Evolutionary conservation across 208 protist genomes (phyloP).

Genomic region (Naegleria fowleri): DNA sequence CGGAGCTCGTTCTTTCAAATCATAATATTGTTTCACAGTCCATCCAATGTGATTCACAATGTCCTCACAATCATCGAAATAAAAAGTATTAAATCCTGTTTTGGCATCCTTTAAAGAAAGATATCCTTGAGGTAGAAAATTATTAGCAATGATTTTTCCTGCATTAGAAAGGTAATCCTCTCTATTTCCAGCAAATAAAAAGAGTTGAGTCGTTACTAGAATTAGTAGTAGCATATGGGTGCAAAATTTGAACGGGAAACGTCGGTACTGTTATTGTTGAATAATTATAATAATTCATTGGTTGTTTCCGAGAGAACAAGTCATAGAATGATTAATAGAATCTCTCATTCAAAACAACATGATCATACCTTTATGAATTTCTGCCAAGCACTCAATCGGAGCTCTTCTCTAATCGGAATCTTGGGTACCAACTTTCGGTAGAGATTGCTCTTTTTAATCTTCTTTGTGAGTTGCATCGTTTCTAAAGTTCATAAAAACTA

Average conservation of each 20-base stretch:
- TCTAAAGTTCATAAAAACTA: too few species aligned
- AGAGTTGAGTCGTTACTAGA: neutral
- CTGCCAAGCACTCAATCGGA: neutral
- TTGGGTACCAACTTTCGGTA: neutral
- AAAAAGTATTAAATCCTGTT: neutral
- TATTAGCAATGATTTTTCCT: neutral
- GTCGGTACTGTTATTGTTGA: neutral
- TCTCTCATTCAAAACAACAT: too few species aligned
- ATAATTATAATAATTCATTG: neutral
- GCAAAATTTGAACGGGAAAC: slow-evolving; percentile 1
- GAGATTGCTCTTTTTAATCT: neutral
- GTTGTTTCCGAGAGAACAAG: too few species aligned
- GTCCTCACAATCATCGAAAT: neutral
- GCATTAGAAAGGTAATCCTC: neutral
- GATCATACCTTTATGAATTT: neutral
- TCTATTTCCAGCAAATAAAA: neutral
- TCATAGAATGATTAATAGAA: too few species aligned
- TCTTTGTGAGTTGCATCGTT: neutral
- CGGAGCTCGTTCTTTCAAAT: neutral
- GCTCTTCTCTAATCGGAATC: neutral
- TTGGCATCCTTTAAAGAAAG: neutral
- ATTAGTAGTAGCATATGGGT: neutral
- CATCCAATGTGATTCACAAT: neutral
- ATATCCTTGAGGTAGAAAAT: neutral
- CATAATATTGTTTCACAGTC: neutral